Percentiles rank a stretch among this genome's conserved stretches.
These are phyloP conservation scores for Septoria linicola DNA, from an alignment of 2,329 filamentous ascomycete genomes.

Conservation along the genomic window DNA sequence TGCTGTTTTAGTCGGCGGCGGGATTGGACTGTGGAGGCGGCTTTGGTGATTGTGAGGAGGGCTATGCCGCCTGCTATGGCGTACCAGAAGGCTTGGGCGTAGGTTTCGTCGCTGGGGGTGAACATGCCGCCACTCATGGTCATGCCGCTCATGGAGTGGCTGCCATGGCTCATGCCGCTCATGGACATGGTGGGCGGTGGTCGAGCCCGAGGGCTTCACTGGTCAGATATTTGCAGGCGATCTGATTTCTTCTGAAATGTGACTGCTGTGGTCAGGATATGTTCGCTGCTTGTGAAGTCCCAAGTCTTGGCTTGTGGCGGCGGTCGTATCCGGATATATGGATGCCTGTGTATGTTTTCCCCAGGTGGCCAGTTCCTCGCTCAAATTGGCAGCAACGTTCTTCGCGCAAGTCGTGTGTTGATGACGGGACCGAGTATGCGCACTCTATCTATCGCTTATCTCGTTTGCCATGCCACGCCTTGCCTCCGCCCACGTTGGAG, in stretches of 20 bases:
- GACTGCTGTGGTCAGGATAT: no score
- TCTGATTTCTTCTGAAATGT: neutral
- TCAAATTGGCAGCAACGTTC: neutral
- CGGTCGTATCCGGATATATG: neutral
- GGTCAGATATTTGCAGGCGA: neutral
- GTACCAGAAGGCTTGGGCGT: slow-evolving; percentile 35
- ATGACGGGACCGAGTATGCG: neutral
- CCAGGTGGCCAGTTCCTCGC: neutral
- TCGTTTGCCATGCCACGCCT: neutral
- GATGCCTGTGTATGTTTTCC: neutral
- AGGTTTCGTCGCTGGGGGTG: slow-evolving; percentile 27
- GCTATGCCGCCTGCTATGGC: slow-evolving; percentile 30
- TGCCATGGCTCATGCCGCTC: slow-evolving; percentile 22
- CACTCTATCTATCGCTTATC: neutral
- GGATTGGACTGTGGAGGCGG: slow-evolving; percentile 20
- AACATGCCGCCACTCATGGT: slow-evolving; percentile 33
- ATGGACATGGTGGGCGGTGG: slow-evolving; percentile 14
- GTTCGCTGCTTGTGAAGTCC: no score
- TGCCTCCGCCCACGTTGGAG: neutral
- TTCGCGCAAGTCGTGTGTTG: neutral
- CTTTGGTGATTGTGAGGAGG: slow-evolving; percentile 25
- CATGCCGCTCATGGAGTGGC: slow-evolving; percentile 32
- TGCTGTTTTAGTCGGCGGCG: slow-evolving; percentile 19
- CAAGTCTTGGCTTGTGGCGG: neutral
- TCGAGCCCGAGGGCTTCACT: neutral